Base-by-base conservation (phyloP, 345 rosid species). In the Erucastrum elatum region DNA sequence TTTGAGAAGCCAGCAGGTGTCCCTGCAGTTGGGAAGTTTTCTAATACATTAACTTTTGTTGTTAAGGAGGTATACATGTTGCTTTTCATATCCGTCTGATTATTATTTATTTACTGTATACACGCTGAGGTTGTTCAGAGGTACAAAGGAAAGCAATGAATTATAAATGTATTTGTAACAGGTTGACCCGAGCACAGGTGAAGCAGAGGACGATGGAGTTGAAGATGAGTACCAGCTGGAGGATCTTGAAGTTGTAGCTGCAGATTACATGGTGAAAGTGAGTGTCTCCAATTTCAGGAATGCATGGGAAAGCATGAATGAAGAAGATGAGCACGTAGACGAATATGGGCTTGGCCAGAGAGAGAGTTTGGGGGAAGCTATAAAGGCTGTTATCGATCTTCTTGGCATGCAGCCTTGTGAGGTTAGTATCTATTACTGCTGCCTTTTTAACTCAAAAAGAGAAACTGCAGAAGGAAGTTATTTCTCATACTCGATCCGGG, bases 361-460 rank as follows among this genome's bases (percentile, higher is more conserved):
- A 87, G 99, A 93, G 55, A 91, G 89, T 76, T 82, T 95, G 82
- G 82, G 85, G 13, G 99, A 93, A 80, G 94, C 99, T 74, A 87
- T 95, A 35, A 87, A 71, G 75, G 91, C 97, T 70, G 99, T 93
- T 84, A 86, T 89, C 66, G 83, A 80, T 83, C 99, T 95, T 87
- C 98, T 95, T 30, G 99, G 99, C 85, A 86, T 95, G 99, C 99
- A 95, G 87, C 91, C 98, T 17, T 95, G 98, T 64, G 99, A 95
- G 96, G 98, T 91, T 58, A 82, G 87, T 83, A 39, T 41, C 44
- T 21, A 21, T 21, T 21, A 21, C 21, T 21, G 21, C 21, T 21
- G 21, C 21, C 70, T 2, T 15, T 12, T 0, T 49, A 33, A 34
- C 27, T 16, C 21, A 6, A 31, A 62, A 30, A 30, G 25, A 13